Base-by-base conservation (phyloP, 2,329 filamentous ascomycete genomes). In the Ascochyta pisi region DNA sequence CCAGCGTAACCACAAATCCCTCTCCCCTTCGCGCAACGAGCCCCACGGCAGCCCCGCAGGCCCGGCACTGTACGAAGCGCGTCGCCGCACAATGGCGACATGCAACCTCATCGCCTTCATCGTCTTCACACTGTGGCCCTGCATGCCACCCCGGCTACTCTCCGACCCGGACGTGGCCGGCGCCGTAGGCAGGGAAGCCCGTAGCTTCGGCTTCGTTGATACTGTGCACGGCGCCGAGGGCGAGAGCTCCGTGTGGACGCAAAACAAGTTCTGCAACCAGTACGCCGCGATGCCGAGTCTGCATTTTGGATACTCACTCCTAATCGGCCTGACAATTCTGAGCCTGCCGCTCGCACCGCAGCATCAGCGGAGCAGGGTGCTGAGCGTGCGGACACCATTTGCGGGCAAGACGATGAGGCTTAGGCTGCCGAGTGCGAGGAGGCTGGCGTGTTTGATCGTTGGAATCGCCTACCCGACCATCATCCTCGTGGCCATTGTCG, bases 241-340 rank as follows among this genome's bases (percentile, higher is more conserved):
- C 40, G 84, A 86, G 60, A 85, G 85, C 68, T 89, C 86, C 61
- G 85, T 90, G 0, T 90, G 87, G 87, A 90, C 87, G 0, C 83
- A 86, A 44, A 90, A 90, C 75, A 83, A 81, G 58, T 91, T 90
- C 73, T 90, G 87, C 75, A 91, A 91, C 70, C 88, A 91, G 74
- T 90, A 90, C 73, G 88, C 86, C 82, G 89, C 89, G 7, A 91
- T 91, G 89, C 89, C 89, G 1, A 89, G 86, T 0, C 80, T 91
- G 15, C 89, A 91, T 72, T 91, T 91, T 67, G 89, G 89, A 3
- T 91, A 91, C 76, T 88, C 87, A 3, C 83, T 91, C 27, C 82
- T 91, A 65, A 86, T 91, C 67, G 89, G 89, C 7, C 75, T 91
- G 12, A 91, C 88, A 4, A 82, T 91, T 54, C 83, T 85, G 63